Evolutionary conservation across 2,329 filamentous ascomycete species (phyloP).

Genomic region (Diaporthe sp.): DNA sequence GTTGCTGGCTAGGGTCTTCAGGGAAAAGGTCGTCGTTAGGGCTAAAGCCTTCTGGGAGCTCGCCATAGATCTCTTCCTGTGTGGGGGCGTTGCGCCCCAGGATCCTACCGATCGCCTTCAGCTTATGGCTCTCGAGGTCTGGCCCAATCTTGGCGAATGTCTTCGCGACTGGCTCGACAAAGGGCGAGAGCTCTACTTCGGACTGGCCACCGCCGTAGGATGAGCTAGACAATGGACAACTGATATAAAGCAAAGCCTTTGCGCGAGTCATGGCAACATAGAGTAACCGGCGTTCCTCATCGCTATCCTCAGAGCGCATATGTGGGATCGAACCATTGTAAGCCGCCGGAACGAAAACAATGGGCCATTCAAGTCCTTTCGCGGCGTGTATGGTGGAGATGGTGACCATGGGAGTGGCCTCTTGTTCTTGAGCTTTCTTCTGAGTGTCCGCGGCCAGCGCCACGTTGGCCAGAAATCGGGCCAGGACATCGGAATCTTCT

Average conservation of each 20-base stretch:
- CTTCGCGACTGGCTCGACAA: constrained; percentile 72
- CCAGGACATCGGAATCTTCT: constrained; percentile 74
- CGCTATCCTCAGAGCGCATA: constrained; percentile 83
- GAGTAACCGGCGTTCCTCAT: constrained; percentile 89
- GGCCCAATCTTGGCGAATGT: constrained; percentile 75
- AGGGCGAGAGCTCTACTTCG: constrained; percentile 77
- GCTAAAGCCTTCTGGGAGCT: constrained; percentile 66
- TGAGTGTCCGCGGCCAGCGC: constrained; percentile 86
- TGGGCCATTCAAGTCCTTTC: constrained; percentile 96
- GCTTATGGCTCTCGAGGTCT: constrained; percentile 71
- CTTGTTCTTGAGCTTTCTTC: constrained; percentile 69
- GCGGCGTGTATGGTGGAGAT: constrained; percentile 97
- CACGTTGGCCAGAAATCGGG: constrained; percentile 90
- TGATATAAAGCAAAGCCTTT: constrained; percentile 87
- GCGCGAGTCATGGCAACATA: constrained; percentile 98
- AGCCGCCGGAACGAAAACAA: constrained; percentile 92
- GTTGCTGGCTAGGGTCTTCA: constrained; percentile 63
- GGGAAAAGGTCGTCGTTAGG: constrained; percentile 79
- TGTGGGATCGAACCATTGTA: constrained; percentile 95
- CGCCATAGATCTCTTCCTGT: constrained; percentile 66
- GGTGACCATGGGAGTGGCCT: constrained; percentile 77
- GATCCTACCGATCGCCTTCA: constrained; percentile 79
- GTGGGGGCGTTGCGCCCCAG: constrained; percentile 73
- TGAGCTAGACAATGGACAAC: constrained; percentile 79
- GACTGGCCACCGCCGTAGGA: constrained; percentile 62